Percentiles rank a stretch among this genome's conserved stretches.
Evolutionary conservation across 805 yeast genomes (phyloP).

Genomic region (Yarrowia osloensis): DNA sequence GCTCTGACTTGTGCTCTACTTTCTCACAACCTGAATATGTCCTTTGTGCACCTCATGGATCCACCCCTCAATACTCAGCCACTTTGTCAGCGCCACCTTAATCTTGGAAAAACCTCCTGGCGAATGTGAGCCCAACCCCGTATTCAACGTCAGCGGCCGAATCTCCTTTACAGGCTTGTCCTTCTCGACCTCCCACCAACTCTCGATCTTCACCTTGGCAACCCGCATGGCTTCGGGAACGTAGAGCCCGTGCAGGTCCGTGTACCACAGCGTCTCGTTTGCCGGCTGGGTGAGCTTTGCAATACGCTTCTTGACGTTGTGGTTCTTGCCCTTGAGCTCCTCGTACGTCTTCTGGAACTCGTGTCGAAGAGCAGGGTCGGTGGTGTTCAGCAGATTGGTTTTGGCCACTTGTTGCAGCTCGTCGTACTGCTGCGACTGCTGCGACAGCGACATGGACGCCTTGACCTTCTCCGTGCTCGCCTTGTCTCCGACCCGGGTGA

Average conservation of each 20-base stretch:
- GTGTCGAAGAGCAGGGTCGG: neutral
- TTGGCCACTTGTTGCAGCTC: constrained; percentile 1
- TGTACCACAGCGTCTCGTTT: constrained; percentile 3
- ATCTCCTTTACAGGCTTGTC: neutral
- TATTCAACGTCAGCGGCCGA: neutral
- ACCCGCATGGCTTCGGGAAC: neutral
- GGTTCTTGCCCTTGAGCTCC: constrained; percentile 5
- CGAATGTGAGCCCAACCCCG: neutral
- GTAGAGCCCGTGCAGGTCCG: neutral
- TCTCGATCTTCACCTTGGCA: neutral
- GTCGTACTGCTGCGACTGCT: constrained; percentile 3
- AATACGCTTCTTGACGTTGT: neutral
- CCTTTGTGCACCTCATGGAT: constrained; percentile 6
- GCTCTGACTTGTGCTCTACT: neutral
- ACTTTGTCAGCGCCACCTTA: neutral
- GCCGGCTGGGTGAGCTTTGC: neutral
- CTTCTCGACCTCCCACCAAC: constrained; percentile 10
- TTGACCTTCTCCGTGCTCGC: neutral
- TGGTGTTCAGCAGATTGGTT: neutral
- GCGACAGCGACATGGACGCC: constrained; percentile 2
- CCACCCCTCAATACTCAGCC: constrained; percentile 5
- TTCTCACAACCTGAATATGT: constrained; percentile 12
- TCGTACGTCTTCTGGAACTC: constrained; percentile 6
- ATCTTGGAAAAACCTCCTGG: constrained; percentile 1
- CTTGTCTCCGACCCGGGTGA: neutral